phyloP scores from a whole-genome alignment of 352 stramenopile species.

The Poterioochromonas sp. region DNA sequence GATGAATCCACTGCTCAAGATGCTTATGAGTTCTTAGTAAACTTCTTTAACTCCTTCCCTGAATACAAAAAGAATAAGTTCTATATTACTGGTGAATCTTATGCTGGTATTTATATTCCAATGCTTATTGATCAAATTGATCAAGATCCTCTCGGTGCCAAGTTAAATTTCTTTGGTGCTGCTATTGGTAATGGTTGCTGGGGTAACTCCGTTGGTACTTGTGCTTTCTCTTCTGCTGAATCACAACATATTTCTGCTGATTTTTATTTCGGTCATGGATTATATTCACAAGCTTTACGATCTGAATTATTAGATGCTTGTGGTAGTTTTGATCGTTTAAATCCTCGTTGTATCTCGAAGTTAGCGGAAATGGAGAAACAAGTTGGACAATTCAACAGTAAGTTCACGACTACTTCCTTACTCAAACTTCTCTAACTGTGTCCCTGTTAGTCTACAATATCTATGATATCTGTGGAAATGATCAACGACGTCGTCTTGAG shows the following conservation, averaged over 20 bases:
- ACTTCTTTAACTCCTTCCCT: constrained; percentile 37
- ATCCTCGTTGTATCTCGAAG: neutral
- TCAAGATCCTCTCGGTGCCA: constrained; percentile 31
- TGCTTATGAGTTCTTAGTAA: constrained; percentile 33
- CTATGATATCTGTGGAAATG: constrained; percentile 4
- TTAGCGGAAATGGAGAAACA: constrained; percentile 7
- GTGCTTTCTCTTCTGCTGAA: neutral
- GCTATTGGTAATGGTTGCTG: constrained; percentile 28
- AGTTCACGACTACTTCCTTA: neutral
- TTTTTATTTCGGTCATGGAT: constrained; percentile 21
- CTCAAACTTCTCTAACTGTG: neutral
- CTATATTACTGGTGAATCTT: constrained; percentile 46
- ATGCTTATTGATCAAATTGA: constrained; percentile 42
- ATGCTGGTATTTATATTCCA: constrained; percentile 46
- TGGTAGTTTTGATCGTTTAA: neutral
- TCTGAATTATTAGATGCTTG: neutral
- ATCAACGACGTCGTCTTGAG: constrained; percentile 2
- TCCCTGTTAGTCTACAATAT: constrained; percentile 14
- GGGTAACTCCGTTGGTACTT: constrained; percentile 20
- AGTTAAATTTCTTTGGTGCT: constrained; percentile 39
- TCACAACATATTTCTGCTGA: constrained; percentile 21
- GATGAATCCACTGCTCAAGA: constrained; percentile 37
- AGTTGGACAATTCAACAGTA: constrained; percentile 8
- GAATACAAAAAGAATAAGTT: constrained; percentile 44
- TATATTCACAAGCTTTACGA: constrained; percentile 1